A percentile compares a stretch with the other conserved stretches of the same genome.
phyloP scores from a whole-genome alignment of 768 basidiomycete genomes.

The Hypholoma fasciculare region DNA sequence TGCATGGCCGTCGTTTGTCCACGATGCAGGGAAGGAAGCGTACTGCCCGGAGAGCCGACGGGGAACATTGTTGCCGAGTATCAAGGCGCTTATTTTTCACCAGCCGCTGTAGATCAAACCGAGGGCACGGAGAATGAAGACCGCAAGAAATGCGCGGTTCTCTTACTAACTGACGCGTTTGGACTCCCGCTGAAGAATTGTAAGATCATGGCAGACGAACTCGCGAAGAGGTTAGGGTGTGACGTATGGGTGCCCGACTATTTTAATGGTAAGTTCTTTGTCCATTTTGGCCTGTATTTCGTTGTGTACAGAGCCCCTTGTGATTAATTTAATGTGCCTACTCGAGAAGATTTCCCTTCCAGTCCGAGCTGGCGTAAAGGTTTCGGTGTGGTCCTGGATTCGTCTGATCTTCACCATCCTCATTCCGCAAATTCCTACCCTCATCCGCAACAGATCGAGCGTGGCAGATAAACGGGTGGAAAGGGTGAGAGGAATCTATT shows the following conservation, averaged over 20 bases:
- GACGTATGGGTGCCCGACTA: conserved; percentile 71
- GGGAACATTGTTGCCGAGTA: conserved; percentile 37
- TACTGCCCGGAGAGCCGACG: conserved; percentile 45
- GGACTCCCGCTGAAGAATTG: conserved; percentile 52
- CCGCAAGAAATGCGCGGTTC: conserved; percentile 30
- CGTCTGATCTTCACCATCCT: conserved; percentile 20
- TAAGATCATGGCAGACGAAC: conserved; percentile 57
- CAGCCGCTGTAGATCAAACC: conserved; percentile 6
- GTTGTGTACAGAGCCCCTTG: no score
- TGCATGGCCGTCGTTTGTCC: no score
- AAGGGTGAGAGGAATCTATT: conserved; percentile 23
- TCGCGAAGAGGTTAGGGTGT: conserved; percentile 47
- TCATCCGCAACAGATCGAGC: conserved; percentile 32
- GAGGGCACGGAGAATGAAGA: no score
- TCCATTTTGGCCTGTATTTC: no score
- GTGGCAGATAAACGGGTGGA: conserved; percentile 30
- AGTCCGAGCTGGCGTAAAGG: conserved; percentile 31
- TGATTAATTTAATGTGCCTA: no score
- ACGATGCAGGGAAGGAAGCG: conserved; percentile 40
- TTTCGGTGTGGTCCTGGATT: conserved; percentile 26
- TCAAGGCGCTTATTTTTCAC: conserved; percentile 43
- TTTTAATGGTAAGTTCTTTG: conserved; percentile 44
- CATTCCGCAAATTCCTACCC: conserved; percentile 23
- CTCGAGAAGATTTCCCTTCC: conserved; percentile 26
- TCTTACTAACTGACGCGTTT: conserved; percentile 59